Conservation (phyloP, 768 basidiomycete genomes). For the Tricholoma furcatifolium region DNA sequence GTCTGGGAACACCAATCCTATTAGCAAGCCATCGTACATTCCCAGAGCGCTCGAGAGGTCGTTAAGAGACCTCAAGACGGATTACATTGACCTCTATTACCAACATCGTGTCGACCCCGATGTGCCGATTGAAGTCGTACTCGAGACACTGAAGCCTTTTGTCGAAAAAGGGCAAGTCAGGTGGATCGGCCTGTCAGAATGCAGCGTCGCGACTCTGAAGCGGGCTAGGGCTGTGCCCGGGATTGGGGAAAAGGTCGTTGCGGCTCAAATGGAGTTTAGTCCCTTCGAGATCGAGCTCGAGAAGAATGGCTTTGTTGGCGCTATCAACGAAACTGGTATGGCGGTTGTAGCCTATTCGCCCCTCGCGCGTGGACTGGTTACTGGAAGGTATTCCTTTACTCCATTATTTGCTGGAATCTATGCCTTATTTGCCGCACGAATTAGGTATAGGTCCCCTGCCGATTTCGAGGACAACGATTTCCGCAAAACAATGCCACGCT, state of each 20-base stretch:
- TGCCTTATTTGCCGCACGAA: slow-evolving; percentile 11
- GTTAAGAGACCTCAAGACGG: slow-evolving; percentile 38
- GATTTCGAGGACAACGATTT: slow-evolving; percentile 40
- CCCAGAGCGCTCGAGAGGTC: slow-evolving; percentile 35
- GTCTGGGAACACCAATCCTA: slow-evolving; percentile 30
- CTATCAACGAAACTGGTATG: slow-evolving; percentile 42
- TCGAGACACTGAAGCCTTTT: not conserved
- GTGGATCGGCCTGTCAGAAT: slow-evolving; percentile 52
- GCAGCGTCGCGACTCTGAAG: slow-evolving; percentile 39
- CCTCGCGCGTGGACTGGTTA: slow-evolving; percentile 48
- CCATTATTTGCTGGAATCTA: not conserved
- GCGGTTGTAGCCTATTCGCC: slow-evolving; percentile 47
- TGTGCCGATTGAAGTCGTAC: slow-evolving; percentile 43
- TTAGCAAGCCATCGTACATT: slow-evolving; percentile 25
- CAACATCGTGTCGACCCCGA: slow-evolving; percentile 40
- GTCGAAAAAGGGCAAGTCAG: slow-evolving; percentile 26
- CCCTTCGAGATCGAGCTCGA: slow-evolving; percentile 45
- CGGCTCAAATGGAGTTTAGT: slow-evolving; percentile 43
- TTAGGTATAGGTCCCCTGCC: slow-evolving; percentile 28
- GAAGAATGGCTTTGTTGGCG: slow-evolving; percentile 33
- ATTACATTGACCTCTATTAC: slow-evolving; percentile 44
- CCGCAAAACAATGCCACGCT: slow-evolving; percentile 32
- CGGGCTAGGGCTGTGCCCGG: slow-evolving; percentile 47
- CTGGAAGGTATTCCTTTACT: slow-evolving; percentile 35
- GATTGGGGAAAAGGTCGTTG: slow-evolving; percentile 27